Base-by-base conservation (phyloP, 192 early-diverging fungal genomes). In the Oehlia diaphana region DNA sequence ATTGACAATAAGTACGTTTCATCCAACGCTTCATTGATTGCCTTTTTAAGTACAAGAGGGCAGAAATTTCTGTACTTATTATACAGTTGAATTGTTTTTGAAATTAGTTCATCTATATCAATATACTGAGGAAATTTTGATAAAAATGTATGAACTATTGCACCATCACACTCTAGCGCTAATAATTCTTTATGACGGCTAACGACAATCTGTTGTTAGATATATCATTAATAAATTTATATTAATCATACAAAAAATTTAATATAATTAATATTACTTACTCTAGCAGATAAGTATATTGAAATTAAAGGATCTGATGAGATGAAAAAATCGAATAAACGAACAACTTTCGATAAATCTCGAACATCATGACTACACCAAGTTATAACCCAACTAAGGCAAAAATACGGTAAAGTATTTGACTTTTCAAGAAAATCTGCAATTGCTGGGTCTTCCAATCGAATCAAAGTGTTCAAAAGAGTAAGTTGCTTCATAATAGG, bases 301-400 rank as follows among this genome's bases (percentile, higher is more conserved):
- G 31, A 13, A 26, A 75, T 75, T 33, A 75, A 75, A 33, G 73
- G 73, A 62, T 75, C 21, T 23, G 75, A 77, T 10, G 84, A 79
- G 7, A 90, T 63, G 63, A 90, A 86, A 68, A 89, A 81, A 63
- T 90, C 89, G 80, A 84, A 90, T 23, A 90, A 68, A 12, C 88
- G 82, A 12, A 82, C 76, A 26, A 90, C 72, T 50, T 84, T 84
- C 2, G 53, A 77, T 23, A 89, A 84, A 72, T 86, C 81, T 21
- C 80, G 65, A 4, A 90, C 65, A 67, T 90, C 84, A 65, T 90
- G 89, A 70, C 85, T 83, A 53, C 87, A 90, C 89, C 89, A 90
- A n/a, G 89, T 90, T 58, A 90, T 88, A 1, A 90, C 86, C 89
- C 89, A 90, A 68, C 88, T 89, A 42, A 89, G 66, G 26, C 84